Percentiles rank a stretch among this genome's conserved stretches.
These are phyloP conservation scores for Fonsecaea erecta DNA, from an alignment of 2,329 filamentous ascomycete genomes.

Conservation along the genomic window DNA sequence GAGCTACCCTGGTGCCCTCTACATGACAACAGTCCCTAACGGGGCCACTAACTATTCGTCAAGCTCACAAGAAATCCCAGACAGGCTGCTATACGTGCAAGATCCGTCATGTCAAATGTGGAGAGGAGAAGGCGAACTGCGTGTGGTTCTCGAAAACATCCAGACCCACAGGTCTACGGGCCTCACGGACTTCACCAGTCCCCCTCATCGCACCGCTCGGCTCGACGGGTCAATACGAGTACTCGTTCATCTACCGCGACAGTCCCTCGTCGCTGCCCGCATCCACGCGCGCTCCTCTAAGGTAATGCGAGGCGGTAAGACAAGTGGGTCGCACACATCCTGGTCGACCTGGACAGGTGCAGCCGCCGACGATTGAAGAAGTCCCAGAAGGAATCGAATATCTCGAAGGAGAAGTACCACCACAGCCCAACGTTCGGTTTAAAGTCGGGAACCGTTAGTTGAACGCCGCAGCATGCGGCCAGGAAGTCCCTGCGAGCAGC, in stretches of 20 bases:
- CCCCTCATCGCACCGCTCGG: too few species aligned
- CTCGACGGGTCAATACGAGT: constrained; percentile 85
- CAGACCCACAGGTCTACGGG: too few species aligned
- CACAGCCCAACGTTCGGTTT: constrained; percentile 94
- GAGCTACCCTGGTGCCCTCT: constrained; percentile 4
- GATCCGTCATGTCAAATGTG: constrained; percentile 18
- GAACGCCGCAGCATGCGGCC: constrained; percentile 86
- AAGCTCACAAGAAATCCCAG: constrained; percentile 21
- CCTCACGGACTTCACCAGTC: too few species aligned
- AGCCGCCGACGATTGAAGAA: too few species aligned
- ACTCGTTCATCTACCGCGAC: constrained; percentile 76
- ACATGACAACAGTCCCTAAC: neutral
- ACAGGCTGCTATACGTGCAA: constrained; percentile 25
- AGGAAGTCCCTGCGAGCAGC: constrained; percentile 94
- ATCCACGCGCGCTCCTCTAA: too few species aligned
- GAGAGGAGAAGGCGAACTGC: constrained; percentile 15
- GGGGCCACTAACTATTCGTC: neutral
- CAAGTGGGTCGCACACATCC: too few species aligned
- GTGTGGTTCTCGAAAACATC: too few species aligned
- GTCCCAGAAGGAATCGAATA: constrained; percentile 96
- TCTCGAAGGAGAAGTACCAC: constrained; percentile 99
- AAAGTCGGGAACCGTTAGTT: constrained; percentile 86
- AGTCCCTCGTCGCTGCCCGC: constrained; percentile 65
- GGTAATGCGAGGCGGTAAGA: too few species aligned
- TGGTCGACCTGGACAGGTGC: too few species aligned